A percentile compares a stretch with the other conserved stretches of the same genome.
Evolutionary conservation across 163 green algal species (phyloP).

Genomic region (Volvox carteri): DNA sequence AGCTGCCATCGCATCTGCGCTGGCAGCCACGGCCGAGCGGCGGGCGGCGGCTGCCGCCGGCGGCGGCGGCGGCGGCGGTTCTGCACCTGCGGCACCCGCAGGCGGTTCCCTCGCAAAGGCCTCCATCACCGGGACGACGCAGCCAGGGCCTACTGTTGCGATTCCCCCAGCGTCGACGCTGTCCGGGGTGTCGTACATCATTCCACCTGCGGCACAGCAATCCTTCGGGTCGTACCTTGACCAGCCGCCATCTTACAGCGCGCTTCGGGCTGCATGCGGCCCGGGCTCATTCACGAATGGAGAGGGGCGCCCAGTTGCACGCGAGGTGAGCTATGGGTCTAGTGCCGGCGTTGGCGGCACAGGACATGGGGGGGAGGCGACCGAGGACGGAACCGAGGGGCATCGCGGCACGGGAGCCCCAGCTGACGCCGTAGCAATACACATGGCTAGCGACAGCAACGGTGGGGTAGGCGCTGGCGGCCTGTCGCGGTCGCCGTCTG

Average conservation of each 20-base stretch:
- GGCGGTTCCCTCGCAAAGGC: neutral
- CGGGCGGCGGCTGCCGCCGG: neutral
- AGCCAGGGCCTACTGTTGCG: neutral
- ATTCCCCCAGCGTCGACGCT: neutral
- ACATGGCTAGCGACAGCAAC: slow-evolving; percentile 1
- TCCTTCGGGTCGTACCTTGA: slow-evolving; percentile 49
- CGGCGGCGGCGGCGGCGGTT: neutral
- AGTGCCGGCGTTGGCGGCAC: neutral
- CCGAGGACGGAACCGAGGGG: neutral
- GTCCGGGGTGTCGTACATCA: neutral
- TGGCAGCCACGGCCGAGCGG: slow-evolving; percentile 30
- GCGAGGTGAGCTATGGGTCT: neutral
- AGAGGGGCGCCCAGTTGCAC: neutral
- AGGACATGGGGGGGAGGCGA: neutral
- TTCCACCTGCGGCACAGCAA: slow-evolving; percentile 24
- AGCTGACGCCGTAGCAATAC: neutral
- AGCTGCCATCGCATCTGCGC: slow-evolving; percentile 34
- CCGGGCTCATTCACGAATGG: neutral
- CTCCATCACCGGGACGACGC: neutral
- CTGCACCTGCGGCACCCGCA: neutral
- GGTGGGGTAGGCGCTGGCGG: neutral
- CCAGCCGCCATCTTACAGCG: slow-evolving; percentile 20
- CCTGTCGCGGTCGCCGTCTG: slow-evolving; percentile 30
- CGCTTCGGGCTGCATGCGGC: neutral
- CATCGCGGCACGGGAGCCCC: neutral